Conservation (phyloP, 176 grass and related monocot species). For the Leersia perrieri region DNA sequence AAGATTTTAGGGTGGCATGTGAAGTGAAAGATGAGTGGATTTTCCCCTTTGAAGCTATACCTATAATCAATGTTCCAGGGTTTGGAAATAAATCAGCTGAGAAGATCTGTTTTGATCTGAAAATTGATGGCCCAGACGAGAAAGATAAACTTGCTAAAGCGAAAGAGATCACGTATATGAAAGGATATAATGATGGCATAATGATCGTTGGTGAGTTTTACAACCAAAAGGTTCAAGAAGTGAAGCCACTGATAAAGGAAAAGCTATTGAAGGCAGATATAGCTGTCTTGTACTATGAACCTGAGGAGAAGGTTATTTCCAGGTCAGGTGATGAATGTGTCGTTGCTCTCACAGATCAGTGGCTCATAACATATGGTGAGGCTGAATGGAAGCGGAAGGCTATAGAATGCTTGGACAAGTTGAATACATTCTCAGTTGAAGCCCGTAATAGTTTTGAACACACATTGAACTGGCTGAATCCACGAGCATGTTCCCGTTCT, state of each 20-base stretch:
- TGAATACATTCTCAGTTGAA: conserved; percentile 68
- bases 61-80: conserved; percentile 72
- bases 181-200: conserved; percentile 70
- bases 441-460: conserved; percentile 60
- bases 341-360: conserved; percentile 78
- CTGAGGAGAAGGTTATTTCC: conserved; percentile 72
- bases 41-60: conserved; percentile 48
- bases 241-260: conserved; percentile 59
- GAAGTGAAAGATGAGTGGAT: conserved; percentile 79
- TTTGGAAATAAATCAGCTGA: conserved; percentile 72
- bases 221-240: conserved; percentile 69
- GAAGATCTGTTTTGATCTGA: conserved; percentile 59
- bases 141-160: conserved; percentile 78
- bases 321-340: conserved; percentile 81
- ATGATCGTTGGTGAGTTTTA: conserved; percentile 72
- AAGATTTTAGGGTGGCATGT: conserved; percentile 54
- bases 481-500: conserved; percentile 73
- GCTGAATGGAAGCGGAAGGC: conserved; percentile 65
- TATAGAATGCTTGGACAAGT: conserved; percentile 46
- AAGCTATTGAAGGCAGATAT: conserved; percentile 54
- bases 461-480: conserved; percentile 71
- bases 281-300: conserved; percentile 63
- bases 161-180: conserved; percentile 68
- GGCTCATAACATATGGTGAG: conserved; percentile 82
- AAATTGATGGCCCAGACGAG: conserved; percentile 70